These are phyloP conservation scores for Bipolaris bicolor DNA, from an alignment of 2,329 filamentous ascomycete species.

Conservation along the genomic window DNA sequence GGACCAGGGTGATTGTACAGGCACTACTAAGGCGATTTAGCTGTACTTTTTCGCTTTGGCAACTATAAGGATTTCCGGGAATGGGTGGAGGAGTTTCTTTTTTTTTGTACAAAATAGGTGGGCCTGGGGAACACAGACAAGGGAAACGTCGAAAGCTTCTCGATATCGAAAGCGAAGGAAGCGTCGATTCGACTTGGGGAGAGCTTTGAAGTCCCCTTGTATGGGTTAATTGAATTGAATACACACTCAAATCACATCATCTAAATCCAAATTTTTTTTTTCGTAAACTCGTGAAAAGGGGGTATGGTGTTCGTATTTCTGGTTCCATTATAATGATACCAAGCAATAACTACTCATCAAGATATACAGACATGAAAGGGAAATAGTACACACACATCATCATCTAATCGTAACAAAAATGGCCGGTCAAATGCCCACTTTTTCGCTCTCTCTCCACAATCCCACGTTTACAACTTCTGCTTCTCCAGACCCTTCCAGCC, in stretches of 20 bases:
- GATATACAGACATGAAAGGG: background rate
- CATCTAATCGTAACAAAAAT: slow-evolving; percentile 2
- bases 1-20: no score
- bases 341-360: slow-evolving; percentile 1
- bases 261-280: no score
- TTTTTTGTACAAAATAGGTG: no score
- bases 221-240: no score
- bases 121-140: no score
- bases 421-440: background rate
- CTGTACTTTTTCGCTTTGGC: no score
- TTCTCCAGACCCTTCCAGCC: slow-evolving; percentile 66
- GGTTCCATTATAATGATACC: background rate
- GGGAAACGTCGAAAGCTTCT: background rate
- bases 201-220: background rate
- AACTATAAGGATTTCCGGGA: no score
- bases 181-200: background rate
- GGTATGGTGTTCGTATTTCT: background rate
- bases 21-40: no score
- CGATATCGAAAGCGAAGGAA: background rate
- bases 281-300: background rate
- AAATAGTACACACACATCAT: background rate
- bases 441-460: background rate
- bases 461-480: slow-evolving; percentile 56
- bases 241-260: background rate
- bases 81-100: no score